phyloP scores from a whole-genome alignment of 2,329 filamentous ascomycete species.

The Nemania sp. region DNA sequence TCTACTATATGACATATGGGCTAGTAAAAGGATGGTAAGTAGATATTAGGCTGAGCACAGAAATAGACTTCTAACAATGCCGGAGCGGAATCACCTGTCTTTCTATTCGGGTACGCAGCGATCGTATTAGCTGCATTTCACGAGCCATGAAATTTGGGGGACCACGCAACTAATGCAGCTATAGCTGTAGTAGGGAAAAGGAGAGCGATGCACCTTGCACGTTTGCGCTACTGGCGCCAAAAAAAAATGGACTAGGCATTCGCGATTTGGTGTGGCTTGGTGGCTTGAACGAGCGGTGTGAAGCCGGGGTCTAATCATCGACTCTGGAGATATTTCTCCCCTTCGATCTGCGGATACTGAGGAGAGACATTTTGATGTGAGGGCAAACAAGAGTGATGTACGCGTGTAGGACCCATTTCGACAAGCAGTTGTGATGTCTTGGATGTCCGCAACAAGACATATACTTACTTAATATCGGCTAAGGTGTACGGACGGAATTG shows the following conservation, averaged over 20 bases:
- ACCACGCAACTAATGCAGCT: constrained; percentile 19
- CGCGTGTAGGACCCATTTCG: not conserved
- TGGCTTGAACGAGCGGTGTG: constrained; percentile 44
- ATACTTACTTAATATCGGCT: not conserved
- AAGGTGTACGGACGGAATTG: not conserved
- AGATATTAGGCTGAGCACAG: no score
- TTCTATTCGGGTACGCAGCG: not conserved
- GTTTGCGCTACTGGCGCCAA: constrained; percentile 30
- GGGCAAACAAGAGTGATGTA: not conserved
- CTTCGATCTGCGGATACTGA: not conserved
- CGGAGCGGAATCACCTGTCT: no score
- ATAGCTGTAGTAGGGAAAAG: not conserved
- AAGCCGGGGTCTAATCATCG: constrained; percentile 7
- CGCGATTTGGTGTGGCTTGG: constrained; percentile 2
- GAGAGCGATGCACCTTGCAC: constrained; percentile 12
- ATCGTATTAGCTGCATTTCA: constrained; percentile 1
- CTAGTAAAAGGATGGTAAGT: no score
- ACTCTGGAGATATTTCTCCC: not conserved
- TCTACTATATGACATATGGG: no score
- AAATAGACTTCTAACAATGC: no score
- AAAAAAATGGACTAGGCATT: no score
- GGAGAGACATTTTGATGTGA: not conserved
- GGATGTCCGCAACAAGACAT: not conserved
- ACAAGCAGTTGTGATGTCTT: not conserved
- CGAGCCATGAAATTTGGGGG: not conserved